Base-by-base conservation (phyloP, 2,329 filamentous ascomycete species). In the Botryotinia convoluta region DNA sequence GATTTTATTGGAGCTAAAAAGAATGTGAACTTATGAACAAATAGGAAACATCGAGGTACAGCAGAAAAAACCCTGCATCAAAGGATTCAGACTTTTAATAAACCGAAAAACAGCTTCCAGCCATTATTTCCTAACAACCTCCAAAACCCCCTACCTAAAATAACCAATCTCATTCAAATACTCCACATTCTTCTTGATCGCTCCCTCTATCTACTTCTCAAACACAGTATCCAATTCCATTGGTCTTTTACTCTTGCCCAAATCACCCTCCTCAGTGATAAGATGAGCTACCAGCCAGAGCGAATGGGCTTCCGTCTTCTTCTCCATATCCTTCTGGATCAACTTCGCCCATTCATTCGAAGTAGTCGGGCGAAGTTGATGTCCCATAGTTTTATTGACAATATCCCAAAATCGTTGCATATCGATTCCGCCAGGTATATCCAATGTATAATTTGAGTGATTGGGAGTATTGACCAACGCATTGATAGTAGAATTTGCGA, bases 241-340 rank as follows among this genome's bases (percentile, higher is more conserved):
- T 12, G 44, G 44, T n/a, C 45, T 64, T 9, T 37, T 63, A 51
- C 44, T 42, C 44, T 71, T 71, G 4, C 60, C 69, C 26, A 71
- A n/a, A 64, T 64, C 54, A 4, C 59, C 60, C 12, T 71, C 44
- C 60, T 57, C 26, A 9, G n/a, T 51, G 29, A 71, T 29, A 57
- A 71, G 44, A 64, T 71, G 69, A 45, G 60, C 69, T 18, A 71
- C 44, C 18, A 60, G 69, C 60, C 60, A 65, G 5, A 71, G 35
- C n/a, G 60, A 45, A 42, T 71, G 69, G 2, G 44, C 35, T 42
- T 71, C 69, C 4, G 60, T 71, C 35, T 35, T 37, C 57, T 35
- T 37, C 35, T 71, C 69, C 14, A 71, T 29, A 65, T 71, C 44
- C 22, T 20, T 42, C 16, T 64, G 35, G 2, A 65, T 14, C 26